Evolutionary conservation across 164 flowering plant species (phyloP).

Genomic region (Sextonia rubra): DNA sequence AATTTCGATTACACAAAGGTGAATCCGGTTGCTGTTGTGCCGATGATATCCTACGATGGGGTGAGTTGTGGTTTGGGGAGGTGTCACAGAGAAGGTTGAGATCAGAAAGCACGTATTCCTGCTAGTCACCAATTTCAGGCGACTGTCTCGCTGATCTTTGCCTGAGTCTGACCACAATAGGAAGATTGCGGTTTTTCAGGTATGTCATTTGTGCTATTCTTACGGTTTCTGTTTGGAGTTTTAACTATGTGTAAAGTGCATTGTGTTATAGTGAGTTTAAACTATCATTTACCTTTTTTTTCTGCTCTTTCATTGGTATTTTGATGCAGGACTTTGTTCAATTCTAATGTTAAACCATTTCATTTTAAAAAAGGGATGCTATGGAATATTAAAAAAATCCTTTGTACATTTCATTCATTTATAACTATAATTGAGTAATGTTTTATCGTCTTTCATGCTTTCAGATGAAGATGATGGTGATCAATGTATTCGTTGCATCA

Average conservation of each 20-base stretch:
- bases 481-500: no score
- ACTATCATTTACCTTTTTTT: no score
- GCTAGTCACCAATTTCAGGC: conserved; percentile 50
- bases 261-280: background rate
- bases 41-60: conserved; percentile 30
- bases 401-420: no score
- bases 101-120: conserved; percentile 37
- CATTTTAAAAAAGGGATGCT: no score
- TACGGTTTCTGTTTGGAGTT: background rate
- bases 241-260: background rate
- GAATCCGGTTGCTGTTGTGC: conserved; percentile 68
- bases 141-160: conserved; percentile 45
- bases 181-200: conserved; percentile 60
- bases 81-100: conserved; percentile 27
- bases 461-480: no score
- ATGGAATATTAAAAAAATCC: no score
- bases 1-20: conserved; percentile 73
- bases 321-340: no score
- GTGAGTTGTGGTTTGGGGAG: conserved; percentile 27
- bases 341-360: no score
- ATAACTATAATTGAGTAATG: no score
- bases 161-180: conserved; percentile 72
- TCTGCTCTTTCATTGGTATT: no score
- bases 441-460: no score
- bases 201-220: conserved; percentile 9